Base-by-base conservation (phyloP, 2,329 filamentous ascomycete genomes). In the Arthroderma sp. region DNA sequence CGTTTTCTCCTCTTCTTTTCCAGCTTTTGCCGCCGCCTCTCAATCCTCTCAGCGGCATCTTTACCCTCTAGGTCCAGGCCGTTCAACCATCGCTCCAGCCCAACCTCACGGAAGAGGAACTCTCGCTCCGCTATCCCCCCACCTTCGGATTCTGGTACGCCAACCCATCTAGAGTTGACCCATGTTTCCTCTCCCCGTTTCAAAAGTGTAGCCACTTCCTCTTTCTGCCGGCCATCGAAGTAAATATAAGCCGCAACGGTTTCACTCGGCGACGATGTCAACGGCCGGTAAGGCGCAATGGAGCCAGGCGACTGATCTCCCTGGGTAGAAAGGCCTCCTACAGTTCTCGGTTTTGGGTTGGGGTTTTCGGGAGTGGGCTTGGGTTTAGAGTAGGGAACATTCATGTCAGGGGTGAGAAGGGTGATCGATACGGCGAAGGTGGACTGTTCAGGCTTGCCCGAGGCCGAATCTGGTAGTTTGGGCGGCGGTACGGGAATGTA, bases 211-310 rank as follows among this genome's bases (percentile, higher is more conserved):
- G 91, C 91, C 3, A 98, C 93, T 67, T 98, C 91, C 62, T 98
- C 91, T 63, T 98, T 98, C 49, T 78, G 77, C 50, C 91, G 75
- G 11, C 91, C 91, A 64, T 98, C 91, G 59, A 98, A 98, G 68
- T 98, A 98, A 55, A 98, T 96, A 64, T 98, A 98, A 33, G 89
- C 91, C 30, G 91, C 91, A 55, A 98, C 89, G 9, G 91, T 98
- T 68, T 98, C 91, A 64, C 95, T 94, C 46, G 86, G 82, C 30
- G 85, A 94, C 49, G 84, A 81, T 15, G 91, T 96, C 68, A 95
- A 79, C 43, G 91, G 85, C 51, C 89, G 83, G 66, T 98, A 98
- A 1, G 89, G 86, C 44, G 76, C 79, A 50, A 95, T 73, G 33
- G 78, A 71, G 36, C 77, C 64, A 44, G 62, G 61, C 54, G 71